Base-by-base conservation (phyloP, 106 monocot genomes). In the Vanilla planifolia region DNA sequence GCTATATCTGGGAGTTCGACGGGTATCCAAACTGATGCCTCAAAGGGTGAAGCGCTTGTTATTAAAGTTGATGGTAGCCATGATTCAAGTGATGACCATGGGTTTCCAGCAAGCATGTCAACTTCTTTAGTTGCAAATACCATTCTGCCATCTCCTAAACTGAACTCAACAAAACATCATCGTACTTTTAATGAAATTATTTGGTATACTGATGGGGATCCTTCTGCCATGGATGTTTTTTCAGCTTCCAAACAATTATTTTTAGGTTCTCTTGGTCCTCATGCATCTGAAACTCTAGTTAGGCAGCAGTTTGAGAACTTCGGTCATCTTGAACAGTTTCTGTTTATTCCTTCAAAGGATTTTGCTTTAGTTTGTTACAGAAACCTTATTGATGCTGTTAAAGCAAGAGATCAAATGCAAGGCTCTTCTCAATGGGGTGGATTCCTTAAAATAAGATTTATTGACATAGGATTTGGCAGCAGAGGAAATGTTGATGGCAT, bases 331-430 rank as follows among this genome's bases (percentile, higher is more conserved):
- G 75, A 68, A 48, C 62, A 73, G 48, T 77, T 85, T 56, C 42
- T 75, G 8, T 64, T 73, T 65, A 69, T 76, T 72, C 82, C 71
- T 67, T 48, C 56, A 8, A 81, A 88, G 60, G 64, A 77, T 55
- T 98, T 92, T 80, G 85, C 88, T 35, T 57, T 98, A 55, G 52
- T 85, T 40, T 92, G 85, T 69, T 98, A 92, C 51, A 66, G 75
- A 62, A 81, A 77, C 43, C 75, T 98, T 53, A 66, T 85, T 64
- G 88, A 98, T 79, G 84, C 98, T 59, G 82, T 98, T 14, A 88
- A 75, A 45, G 98, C 98, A 59, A 84, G 79, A 62, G 75, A 86
- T 53, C 75, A 67, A 62, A 85, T 98, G 92, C 84, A 88, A 23
- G 88, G 91, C n/a, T 92, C 92, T 44, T 79, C 84, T 16, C 55